Percentiles rank a stretch among this genome's conserved stretches.
Evolutionary conservation across 768 basidiomycete species (phyloP).

Genomic region (Leccinum pellstonianum): DNA sequence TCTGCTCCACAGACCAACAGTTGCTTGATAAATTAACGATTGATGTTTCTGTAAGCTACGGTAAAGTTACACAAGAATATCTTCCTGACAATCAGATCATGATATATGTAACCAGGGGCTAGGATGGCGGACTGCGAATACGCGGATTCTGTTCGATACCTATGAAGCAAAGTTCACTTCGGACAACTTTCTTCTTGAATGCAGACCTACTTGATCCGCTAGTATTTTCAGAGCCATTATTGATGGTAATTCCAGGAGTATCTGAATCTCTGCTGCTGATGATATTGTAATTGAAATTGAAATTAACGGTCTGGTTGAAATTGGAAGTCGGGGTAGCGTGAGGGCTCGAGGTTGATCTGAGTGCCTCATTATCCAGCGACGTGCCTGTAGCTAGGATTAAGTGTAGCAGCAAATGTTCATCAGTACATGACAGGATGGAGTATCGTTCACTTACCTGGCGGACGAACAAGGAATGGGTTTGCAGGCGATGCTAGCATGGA

Average conservation of each 20-base stretch:
- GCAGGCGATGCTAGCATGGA: background rate
- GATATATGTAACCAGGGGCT: background rate
- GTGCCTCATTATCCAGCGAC: background rate
- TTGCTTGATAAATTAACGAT: too few species aligned
- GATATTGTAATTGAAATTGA: background rate
- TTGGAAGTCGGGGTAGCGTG: background rate
- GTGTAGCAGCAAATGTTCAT: background rate
- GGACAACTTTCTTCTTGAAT: background rate
- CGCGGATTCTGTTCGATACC: background rate
- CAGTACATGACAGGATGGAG: background rate
- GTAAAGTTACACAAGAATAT: too few species aligned
- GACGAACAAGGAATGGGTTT: too few species aligned
- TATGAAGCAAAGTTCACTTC: background rate
- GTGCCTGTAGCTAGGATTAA: background rate
- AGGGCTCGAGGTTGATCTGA: background rate
- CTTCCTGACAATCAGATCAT: too few species aligned
- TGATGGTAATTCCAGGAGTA: background rate
- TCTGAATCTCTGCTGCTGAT: background rate
- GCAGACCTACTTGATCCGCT: conserved; percentile 3
- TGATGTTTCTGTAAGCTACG: too few species aligned
- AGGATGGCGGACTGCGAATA: background rate
- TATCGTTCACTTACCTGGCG: too few species aligned
- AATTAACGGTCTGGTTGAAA: background rate
- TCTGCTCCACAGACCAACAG: too few species aligned
- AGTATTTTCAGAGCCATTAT: background rate